These are phyloP conservation scores for Fulvia fulva DNA, from an alignment of 2,329 filamentous ascomycete species.

Conservation along the genomic window DNA sequence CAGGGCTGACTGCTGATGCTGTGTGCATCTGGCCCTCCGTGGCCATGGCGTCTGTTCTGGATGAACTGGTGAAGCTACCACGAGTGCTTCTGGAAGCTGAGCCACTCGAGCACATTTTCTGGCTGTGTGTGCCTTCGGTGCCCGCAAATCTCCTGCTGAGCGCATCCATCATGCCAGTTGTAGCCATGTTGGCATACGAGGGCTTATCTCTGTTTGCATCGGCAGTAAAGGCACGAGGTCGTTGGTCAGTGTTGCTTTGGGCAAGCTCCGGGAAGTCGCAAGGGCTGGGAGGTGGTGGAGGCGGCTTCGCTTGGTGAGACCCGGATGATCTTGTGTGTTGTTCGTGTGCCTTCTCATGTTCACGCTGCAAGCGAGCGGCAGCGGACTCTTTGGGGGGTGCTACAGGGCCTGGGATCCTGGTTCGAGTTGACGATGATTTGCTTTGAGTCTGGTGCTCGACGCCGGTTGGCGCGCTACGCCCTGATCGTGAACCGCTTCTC, in stretches of 20 bases:
- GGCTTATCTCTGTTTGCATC: not conserved
- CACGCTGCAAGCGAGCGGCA: slow-evolving; percentile 15
- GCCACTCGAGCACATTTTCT: not conserved
- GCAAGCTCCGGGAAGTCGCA: slow-evolving; percentile 22
- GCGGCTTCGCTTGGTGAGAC: not conserved
- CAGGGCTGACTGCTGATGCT: not conserved
- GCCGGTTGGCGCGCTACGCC: not conserved
- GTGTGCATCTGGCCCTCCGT: too few species aligned
- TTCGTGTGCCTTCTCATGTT: slow-evolving; percentile 5
- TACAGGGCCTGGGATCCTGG: slow-evolving; percentile 3
- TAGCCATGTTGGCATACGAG: slow-evolving; percentile 21
- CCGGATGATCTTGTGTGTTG: not conserved
- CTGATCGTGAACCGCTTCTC: not conserved
- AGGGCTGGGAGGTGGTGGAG: slow-evolving; percentile 8
- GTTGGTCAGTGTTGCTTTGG: not conserved
- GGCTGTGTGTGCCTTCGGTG: not conserved
- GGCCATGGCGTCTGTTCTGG: not conserved
- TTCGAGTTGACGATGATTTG: not conserved
- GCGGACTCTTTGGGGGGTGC: slow-evolving; percentile 3
- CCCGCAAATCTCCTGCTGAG: not conserved
- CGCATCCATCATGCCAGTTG: slow-evolving; percentile 1
- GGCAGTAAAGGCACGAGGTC: not conserved
- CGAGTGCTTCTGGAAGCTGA: not conserved
- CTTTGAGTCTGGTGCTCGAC: not conserved
- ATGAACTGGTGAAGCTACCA: not conserved